Evolutionary conservation across 2,329 filamentous ascomycete genomes (phyloP), one percentile per base, ranked within the genome.

Genomic region (Neonectria neomacrospora): DNA sequence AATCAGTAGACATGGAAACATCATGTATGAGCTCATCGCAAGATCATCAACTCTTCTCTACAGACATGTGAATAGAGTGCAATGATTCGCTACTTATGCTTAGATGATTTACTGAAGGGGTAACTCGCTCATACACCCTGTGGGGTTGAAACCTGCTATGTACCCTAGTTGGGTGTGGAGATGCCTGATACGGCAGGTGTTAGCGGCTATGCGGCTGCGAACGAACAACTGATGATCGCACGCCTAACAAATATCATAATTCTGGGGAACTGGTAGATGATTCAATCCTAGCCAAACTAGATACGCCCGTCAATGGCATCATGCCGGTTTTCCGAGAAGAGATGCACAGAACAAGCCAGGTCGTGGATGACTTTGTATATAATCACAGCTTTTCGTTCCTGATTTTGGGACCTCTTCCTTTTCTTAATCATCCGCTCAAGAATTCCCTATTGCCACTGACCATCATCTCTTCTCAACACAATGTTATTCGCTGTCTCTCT

Each of bases 401-500:
- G 5, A 26, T 45, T 45, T 45, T n/a, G 20, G 1, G 22, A 45
- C 42, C 26, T 5, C 11, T 20, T 23, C 16, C 20, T 42, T 20
- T 42, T 45, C 12, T 26, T 16, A 8, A 45, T 26, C 42, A 45
- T 45, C 42, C 22, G 3, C 42, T 45, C 11, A 45, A 26, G 20
- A 16, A 8, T 45, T 3, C 14, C 26, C 42, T 45, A 45, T 26
- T 45, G 42, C 22, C 20, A 45, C 22, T 23, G 42, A 26, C 7
- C 20, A 26, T 26, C 42, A 45, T 45, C 18, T 45, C 42, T 9
- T 23, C 42, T 45, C 12, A n/a, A 22, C 47, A 20, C 26, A 51
- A 51, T 51, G 47, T 20, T 51, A 26, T 51, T 51, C 47, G 16
- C 47, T 12, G 47, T 51, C 26, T 51, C 47, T 51, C 47, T 51